Evolutionary conservation across 345 rosid species (phyloP).

Genomic region (Melastoma malabathricum): DNA sequence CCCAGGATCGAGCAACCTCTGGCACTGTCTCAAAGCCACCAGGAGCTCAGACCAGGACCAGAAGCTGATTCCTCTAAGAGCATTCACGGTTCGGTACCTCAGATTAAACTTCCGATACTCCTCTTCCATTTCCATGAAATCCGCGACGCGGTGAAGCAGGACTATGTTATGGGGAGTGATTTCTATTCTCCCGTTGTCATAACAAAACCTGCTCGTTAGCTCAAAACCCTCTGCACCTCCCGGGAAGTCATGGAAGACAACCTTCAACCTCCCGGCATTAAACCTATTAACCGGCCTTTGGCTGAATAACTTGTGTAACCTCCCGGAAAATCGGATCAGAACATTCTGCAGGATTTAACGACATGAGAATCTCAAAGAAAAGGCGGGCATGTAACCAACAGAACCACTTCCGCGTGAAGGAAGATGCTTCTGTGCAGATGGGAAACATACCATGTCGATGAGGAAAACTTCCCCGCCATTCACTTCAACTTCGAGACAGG

Average conservation of each 20-base stretch:
- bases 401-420: not conserved
- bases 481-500: slow-evolving; percentile 36
- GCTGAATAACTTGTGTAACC: slow-evolving; percentile 20
- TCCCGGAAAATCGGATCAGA: slow-evolving; percentile 25
- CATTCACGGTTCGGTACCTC: slow-evolving; percentile 16
- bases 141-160: slow-evolving; percentile 24
- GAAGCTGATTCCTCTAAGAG: slow-evolving; percentile 21
- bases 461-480: slow-evolving; percentile 38
- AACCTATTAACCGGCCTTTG: slow-evolving; percentile 2
- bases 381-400: not conserved
- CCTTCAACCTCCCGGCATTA: slow-evolving; percentile 16
- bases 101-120: slow-evolving; percentile 7
- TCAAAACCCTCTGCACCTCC: slow-evolving; percentile 48
- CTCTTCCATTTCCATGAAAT: slow-evolving; percentile 30
- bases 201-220: slow-evolving; percentile 39
- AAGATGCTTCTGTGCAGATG: not conserved
- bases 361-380: not conserved
- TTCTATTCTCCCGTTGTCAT: slow-evolving; percentile 21
- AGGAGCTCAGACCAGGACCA: slow-evolving; percentile 55
- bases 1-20: slow-evolving; percentile 15
- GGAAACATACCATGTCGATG: slow-evolving; percentile 30
- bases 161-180: slow-evolving; percentile 25
- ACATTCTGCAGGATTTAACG: slow-evolving; percentile 16
- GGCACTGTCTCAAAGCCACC: slow-evolving; percentile 30
- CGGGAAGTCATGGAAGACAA: slow-evolving; percentile 34